These are phyloP conservation scores for Gaertneriomyces semiglobifer DNA, from an alignment of 192 early-diverging fungal species.

Conservation along the genomic window DNA sequence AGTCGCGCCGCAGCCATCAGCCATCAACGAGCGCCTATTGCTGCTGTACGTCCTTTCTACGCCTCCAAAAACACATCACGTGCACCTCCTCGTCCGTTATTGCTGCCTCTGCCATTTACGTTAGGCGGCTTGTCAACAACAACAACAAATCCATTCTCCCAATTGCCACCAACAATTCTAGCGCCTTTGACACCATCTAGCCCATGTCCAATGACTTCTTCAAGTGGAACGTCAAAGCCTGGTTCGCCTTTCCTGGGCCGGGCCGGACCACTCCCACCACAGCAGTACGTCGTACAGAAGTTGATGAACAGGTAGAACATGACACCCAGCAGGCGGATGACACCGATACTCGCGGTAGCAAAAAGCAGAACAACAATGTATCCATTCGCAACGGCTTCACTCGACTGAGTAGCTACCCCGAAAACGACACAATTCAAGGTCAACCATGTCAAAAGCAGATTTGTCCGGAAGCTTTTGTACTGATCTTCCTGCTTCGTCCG, in stretches of 20 bases:
- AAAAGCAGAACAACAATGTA: constrained; percentile 28
- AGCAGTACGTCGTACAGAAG: background rate
- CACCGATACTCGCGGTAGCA: constrained; percentile 21
- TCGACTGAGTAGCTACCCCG: constrained; percentile 22
- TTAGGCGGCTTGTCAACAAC: constrained; percentile 4
- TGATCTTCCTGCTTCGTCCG: constrained; percentile 11
- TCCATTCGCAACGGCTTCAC: background rate
- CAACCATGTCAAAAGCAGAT: constrained; percentile 38
- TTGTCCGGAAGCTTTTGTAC: constrained; percentile 45
- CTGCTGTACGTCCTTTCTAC: background rate
- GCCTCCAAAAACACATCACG: constrained; percentile 4
- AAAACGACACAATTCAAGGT: constrained; percentile 26
- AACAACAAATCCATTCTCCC: constrained; percentile 16
- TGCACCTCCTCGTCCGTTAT: background rate
- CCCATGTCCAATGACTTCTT: background rate
- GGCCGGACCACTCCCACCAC: background rate
- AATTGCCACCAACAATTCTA: constrained; percentile 12
- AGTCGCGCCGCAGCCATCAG: too few relatives aligned
- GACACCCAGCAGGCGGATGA: constrained; percentile 33
- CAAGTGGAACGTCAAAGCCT: background rate
- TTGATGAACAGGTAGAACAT: constrained; percentile 12
- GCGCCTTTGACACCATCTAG: background rate
- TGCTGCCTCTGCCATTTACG: too few relatives aligned
- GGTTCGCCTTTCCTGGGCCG: background rate
- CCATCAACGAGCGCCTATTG: too few relatives aligned